Conservation (phyloP, 345 rosid species). For the Litchi chinensis region DNA sequence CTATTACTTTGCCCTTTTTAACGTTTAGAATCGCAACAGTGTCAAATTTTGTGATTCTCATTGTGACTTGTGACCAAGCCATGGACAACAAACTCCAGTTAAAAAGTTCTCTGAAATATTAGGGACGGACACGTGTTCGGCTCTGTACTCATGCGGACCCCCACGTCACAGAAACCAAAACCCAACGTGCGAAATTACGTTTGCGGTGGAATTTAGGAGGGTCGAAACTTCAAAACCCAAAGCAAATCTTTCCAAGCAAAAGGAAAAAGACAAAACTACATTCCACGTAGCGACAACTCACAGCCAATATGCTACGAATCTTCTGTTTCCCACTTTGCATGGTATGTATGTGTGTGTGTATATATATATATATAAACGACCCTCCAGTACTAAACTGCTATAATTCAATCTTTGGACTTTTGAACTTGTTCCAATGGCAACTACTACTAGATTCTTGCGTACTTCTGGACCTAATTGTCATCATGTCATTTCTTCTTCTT, state of each 20-base stretch:
- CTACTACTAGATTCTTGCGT: conserved; percentile 42
- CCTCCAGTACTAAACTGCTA: not conserved
- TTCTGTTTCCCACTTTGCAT: conserved; percentile 27
- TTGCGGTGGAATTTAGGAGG: not conserved
- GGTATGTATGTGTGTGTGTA: too few relatives aligned
- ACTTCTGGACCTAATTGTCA: conserved; percentile 17
- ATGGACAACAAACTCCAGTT: not conserved
- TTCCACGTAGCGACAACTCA: conserved; percentile 26
- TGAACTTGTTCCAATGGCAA: conserved; percentile 29
- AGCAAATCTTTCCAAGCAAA: conserved; percentile 23
- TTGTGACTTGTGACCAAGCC: not conserved
- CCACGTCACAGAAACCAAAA: not conserved
- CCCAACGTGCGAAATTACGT: conserved; percentile 13
- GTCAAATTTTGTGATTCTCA: not conserved
- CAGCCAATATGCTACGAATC: conserved; percentile 52
- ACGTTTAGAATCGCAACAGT: not conserved
- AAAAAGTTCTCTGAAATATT: not conserved
- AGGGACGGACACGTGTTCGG: conserved; percentile 37
- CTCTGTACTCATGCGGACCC: conserved; percentile 13
- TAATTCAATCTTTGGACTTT: too few relatives aligned
- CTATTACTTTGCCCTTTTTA: too few relatives aligned
- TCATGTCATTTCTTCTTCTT: conserved; percentile 16
- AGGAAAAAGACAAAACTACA: not conserved
- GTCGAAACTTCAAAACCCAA: conserved; percentile 15
- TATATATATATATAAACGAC: conserved; percentile 22